phyloP scores from a whole-genome alignment of 306 rosid genomes.

The Dicorynia guianensis region DNA sequence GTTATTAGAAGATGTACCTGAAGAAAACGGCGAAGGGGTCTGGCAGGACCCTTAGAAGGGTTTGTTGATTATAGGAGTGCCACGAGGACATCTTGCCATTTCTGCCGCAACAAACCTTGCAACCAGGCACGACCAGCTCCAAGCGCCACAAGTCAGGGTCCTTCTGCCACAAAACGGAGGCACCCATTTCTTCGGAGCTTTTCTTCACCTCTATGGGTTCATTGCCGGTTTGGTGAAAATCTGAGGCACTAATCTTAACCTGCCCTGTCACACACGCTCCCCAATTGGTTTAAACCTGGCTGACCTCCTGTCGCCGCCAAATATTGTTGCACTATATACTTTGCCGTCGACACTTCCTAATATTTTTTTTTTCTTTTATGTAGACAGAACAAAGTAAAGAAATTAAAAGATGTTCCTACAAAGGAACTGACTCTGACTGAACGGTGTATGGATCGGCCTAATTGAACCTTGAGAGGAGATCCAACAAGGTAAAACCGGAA shows the following conservation, averaged over 20 bases:
- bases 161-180: conserved; percentile 90
- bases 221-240: conserved; percentile 65
- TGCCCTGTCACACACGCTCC: conserved; percentile 86
- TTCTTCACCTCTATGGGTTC: conserved; percentile 68
- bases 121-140: conserved; percentile 78
- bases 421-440: conserved; percentile 83
- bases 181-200: conserved; percentile 69
- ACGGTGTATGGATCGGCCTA: conserved; percentile 79
- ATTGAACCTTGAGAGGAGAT: conserved; percentile 93
- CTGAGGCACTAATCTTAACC: conserved; percentile 76
- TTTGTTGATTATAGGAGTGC: conserved; percentile 82
- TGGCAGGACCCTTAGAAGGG: conserved; percentile 77
- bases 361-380: too few species aligned
- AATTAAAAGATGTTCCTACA: conserved; percentile 52
- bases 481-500: conserved; percentile 91
- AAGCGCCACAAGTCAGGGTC: conserved; percentile 89
- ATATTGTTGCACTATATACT: conserved; percentile 91
- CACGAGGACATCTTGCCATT: conserved; percentile 91
- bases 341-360: conserved; percentile 98
- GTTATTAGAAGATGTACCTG: conserved; percentile 55
- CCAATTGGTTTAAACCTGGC: conserved; percentile 74
- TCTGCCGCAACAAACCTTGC: conserved; percentile 84
- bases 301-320: conserved; percentile 96
- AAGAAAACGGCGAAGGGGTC: conserved; percentile 92
- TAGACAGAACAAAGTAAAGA: too few species aligned